Percentiles rank a stretch among this genome's conserved stretches.
Conservation (phyloP, 2,329 filamentous ascomycete species). For the Dryadomyces quercus-mongolicae region DNA sequence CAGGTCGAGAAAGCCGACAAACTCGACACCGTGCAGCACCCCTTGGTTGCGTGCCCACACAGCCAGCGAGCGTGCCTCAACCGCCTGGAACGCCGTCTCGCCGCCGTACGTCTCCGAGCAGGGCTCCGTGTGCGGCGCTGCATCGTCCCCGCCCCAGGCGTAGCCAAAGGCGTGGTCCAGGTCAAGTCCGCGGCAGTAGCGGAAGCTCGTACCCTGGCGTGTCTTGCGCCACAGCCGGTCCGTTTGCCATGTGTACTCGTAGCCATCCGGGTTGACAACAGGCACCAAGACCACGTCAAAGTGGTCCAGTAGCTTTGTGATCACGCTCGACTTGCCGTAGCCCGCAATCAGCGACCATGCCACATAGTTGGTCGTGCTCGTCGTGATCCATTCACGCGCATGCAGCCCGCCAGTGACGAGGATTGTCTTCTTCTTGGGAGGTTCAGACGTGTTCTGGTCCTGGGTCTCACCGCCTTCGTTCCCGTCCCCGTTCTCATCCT, state of each 20-base stretch:
- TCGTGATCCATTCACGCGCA: slow-evolving; percentile 92
- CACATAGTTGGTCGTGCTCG: slow-evolving; percentile 79
- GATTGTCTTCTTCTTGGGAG: slow-evolving; percentile 15
- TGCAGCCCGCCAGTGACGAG: slow-evolving; percentile 72
- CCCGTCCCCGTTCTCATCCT: background rate
- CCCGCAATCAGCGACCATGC: slow-evolving; percentile 79
- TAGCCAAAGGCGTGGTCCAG: slow-evolving; percentile 80
- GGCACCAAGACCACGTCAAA: slow-evolving; percentile 87
- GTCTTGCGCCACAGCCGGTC: slow-evolving; percentile 96
- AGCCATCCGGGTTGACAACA: slow-evolving; percentile 84
- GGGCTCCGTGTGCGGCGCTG: slow-evolving; percentile 53
- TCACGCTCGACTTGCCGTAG: slow-evolving; percentile 59
- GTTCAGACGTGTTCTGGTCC: slow-evolving; percentile 3
- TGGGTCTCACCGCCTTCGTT: slow-evolving; percentile 1
- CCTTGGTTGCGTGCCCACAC: slow-evolving; percentile 77
- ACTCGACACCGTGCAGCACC: slow-evolving; percentile 53
- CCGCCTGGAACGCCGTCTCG: slow-evolving; percentile 67
- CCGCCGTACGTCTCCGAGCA: slow-evolving; percentile 89
- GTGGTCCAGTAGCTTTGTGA: slow-evolving; percentile 67
- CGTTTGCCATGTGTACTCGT: slow-evolving; percentile 83
- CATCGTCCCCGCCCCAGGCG: slow-evolving; percentile 64
- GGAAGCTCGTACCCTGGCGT: slow-evolving; percentile 66
- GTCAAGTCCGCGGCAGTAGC: slow-evolving; percentile 79
- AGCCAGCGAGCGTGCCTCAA: slow-evolving; percentile 64
- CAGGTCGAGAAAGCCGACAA: slow-evolving; percentile 79